Evolutionary conservation across 2,329 filamentous ascomycete genomes (phyloP).

Genomic region (Colletotrichum sp.): DNA sequence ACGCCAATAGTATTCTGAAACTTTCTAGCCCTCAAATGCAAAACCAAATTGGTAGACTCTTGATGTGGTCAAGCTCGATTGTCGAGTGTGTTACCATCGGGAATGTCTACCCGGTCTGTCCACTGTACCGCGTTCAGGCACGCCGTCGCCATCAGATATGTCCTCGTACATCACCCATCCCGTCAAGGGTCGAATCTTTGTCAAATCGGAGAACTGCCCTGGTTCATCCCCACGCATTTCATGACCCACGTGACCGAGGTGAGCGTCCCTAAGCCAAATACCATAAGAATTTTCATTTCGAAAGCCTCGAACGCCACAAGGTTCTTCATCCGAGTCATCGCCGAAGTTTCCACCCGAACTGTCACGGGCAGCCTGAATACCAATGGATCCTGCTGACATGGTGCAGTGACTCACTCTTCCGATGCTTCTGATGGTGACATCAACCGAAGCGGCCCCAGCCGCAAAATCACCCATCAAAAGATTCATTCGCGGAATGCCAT

Average conservation of each 20-base stretch:
- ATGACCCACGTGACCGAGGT: rapidly evolving
- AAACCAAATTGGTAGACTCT: no score
- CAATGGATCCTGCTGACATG: no score
- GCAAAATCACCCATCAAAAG: no score
- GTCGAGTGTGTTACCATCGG: background rate
- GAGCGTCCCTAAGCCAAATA: rapidly evolving
- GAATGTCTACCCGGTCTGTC: background rate
- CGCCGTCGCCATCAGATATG: rapidly evolving
- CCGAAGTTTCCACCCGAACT: background rate
- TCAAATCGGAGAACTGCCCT: background rate
- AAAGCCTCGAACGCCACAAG: no score
- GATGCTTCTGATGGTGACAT: no score
- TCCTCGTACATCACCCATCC: background rate
- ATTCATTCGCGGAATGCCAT: background rate
- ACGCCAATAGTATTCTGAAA: background rate
- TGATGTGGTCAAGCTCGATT: background rate
- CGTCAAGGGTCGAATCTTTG: background rate
- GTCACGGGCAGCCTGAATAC: background rate
- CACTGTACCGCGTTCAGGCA: background rate
- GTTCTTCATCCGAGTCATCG: no score
- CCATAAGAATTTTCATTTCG: background rate
- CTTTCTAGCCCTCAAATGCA: background rate
- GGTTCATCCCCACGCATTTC: rapidly evolving
- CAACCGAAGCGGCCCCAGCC: no score
- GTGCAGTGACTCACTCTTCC: no score